phyloP scores from a whole-genome alignment of 78 protist genomes.

The Dictyostelium discoideum region DNA sequence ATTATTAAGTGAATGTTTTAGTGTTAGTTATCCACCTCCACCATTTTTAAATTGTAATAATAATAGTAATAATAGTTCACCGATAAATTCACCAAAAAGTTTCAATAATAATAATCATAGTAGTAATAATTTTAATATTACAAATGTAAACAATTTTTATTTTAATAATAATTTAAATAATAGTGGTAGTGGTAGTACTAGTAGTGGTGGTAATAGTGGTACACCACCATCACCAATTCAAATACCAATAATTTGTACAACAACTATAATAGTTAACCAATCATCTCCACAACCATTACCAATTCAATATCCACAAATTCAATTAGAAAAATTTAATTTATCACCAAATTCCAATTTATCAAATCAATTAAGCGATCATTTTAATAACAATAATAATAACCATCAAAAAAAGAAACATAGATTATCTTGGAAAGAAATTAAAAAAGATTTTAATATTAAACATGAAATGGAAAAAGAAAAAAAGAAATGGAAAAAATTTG shows the following conservation, averaged over 20 bases:
- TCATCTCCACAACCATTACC: not conserved
- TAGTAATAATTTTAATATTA: not conserved
- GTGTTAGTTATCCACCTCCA: not conserved
- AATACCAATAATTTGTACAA: not conserved
- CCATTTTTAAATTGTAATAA: not conserved
- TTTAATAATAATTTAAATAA: not conserved
- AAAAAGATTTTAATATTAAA: constrained; percentile 7
- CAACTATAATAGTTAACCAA: not conserved
- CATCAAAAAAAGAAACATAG: constrained; percentile 11
- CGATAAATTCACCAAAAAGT: not conserved
- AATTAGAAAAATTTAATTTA: not conserved
- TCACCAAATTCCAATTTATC: not conserved
- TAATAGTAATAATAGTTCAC: not conserved
- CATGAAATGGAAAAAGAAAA: constrained; percentile 12
- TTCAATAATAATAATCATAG: not conserved
- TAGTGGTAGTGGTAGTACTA: not conserved
- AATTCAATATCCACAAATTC: not conserved
- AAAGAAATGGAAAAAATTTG: not conserved
- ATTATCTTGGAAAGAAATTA: not conserved
- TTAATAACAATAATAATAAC: not conserved
- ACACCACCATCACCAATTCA: not conserved
- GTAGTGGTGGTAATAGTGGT: not conserved
- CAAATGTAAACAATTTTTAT: not conserved
- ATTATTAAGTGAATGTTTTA: not conserved
- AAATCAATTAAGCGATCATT: not conserved